These are phyloP conservation scores for Globisporangium ultimum DNA, from an alignment of 352 stramenopile genomes.

Conservation along the genomic window DNA sequence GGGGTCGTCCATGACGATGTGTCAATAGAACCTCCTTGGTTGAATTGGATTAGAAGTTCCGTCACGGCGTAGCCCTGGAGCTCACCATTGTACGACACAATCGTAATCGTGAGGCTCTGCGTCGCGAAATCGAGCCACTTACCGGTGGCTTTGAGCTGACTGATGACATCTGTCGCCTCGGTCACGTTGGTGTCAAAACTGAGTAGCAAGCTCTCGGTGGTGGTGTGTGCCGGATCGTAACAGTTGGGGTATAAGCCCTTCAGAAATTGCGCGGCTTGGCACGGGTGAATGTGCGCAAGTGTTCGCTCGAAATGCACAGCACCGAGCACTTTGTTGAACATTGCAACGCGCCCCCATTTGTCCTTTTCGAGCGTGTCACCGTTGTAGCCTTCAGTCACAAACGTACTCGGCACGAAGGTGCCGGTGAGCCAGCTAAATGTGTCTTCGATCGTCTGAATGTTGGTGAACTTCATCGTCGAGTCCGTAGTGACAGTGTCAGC, in stretches of 20 bases:
- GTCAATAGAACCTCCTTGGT: conserved; percentile 29
- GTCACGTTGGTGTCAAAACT: conserved; percentile 42
- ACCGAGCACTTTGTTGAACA: conserved; percentile 35
- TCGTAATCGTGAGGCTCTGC: conserved; percentile 33
- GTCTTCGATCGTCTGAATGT: conserved; percentile 33
- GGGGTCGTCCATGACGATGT: conserved; percentile 29
- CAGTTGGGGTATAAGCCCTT: conserved; percentile 38
- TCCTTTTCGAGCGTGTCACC: conserved; percentile 23
- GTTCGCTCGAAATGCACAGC: conserved; percentile 32
- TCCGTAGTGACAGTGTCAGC: conserved; percentile 39
- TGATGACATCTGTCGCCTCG: conserved; percentile 20
- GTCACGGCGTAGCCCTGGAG: conserved; percentile 41
- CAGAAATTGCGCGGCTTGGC: conserved; percentile 28
- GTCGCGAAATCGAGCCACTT: conserved; percentile 40
- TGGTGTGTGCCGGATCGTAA: conserved; percentile 29
- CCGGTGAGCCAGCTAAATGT: conserved; percentile 45
- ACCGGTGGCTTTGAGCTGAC: conserved; percentile 21
- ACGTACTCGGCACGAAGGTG: conserved; percentile 36
- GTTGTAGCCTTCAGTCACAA: conserved; percentile 55
- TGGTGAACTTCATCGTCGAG: conserved; percentile 45
- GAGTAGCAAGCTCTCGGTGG: conserved; percentile 25
- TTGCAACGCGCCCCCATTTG: conserved; percentile 23
- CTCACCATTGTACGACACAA: conserved; percentile 58
- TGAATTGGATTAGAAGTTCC: conserved; percentile 30
- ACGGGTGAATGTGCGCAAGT: conserved; percentile 16